Base-by-base conservation (phyloP, 345 rosid species). In the Brassica cretica region DNA sequence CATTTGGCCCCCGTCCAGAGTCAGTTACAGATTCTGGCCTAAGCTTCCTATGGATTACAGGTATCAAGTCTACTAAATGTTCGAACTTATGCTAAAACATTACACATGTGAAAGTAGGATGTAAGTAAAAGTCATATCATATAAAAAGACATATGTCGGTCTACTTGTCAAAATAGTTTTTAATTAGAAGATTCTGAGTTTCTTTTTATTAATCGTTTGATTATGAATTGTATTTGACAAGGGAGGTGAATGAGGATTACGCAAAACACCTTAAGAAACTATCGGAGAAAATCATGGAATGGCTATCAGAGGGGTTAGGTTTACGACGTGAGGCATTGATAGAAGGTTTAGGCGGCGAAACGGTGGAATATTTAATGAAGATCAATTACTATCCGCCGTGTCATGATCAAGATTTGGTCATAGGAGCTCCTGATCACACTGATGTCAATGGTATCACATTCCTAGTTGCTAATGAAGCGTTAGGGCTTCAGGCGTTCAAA, bases 371-470 rank as follows among this genome's bases (percentile, higher is more conserved):
- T 71, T 12, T 89, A 71, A 68, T 90, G 69, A 91, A 88, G 78
- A 85, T 93, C 4, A 90, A 85, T 24, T 90, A 83, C 35, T 93
- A 90, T 64, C 94, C 97, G 5, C 94, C 93, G 0, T 91, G 93
- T 56, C 87, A 89, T 5, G 85, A 87, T 2, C 90, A 85, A 0
- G 93, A 89, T 72, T 79, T 89, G 10, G 46, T 89, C 0, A 78
- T 86, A 0, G 98, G 98, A 0, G 92, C 89, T 18, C 80, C 63
- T 5, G 72, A 87, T 1, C 98, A 91, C 75, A 86, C 94, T 0
- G 97, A 93, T 51, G 76, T 87, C 11, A 84, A 84, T 11, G 25
- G 84, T 8, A 3, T 91, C 64, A 91, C 98, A 44, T 21, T 93
- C 70, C 76, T 91, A 2, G 82, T 93, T 1, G 89, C 96, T 6